Base-by-base conservation (phyloP, 2,329 filamentous ascomycete species). In the Pseudogymnoascus destructans region DNA sequence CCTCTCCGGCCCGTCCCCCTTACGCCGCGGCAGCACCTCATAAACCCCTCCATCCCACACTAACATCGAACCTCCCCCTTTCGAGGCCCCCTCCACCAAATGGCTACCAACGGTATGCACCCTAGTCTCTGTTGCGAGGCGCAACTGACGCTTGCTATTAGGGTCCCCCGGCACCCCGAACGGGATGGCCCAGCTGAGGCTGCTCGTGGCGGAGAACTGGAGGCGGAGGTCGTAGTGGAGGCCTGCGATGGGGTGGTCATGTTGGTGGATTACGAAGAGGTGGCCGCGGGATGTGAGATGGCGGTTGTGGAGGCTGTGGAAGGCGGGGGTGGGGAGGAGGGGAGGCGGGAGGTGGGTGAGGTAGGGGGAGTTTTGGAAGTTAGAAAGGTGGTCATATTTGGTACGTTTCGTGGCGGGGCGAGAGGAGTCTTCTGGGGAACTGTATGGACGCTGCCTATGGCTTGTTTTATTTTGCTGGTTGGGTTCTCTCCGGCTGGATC, bases 191-290 rank as follows among this genome's bases (percentile, higher is more conserved):
- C 46, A 52, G n/a, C 46, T 52, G n/a, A 52, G 46, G 25, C 46
- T 52, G 65, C 84, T 87, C 0, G 78, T 77, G 59, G 77, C 74
- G 27, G 85, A 87, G 67, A 87, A 84, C 68, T 88, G 84, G 15
- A 88, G 72, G 2, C 85, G 75, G 17, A 88, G 73, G 68, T 88
- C 85, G 72, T 88, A 86, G 66, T 85, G 81, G 1, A 77, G 76
- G 21, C 85, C 84, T 8, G 85, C 82, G 42, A 86, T 68, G 1
- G 85, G 85, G 66, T 88, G 85, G 65, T 87, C 84, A 66, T 89
- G 84, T 66, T 89, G 84, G 67, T 88, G 84, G 35, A 88, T 76
- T 57, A 88, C 79, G 65, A 87, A 88, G 67, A 84, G 81, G 7
- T 74, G 71, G 15, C 75, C 75, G 15, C 25, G 46, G n/a, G 46